phyloP scores from a whole-genome alignment of 176 grass and related monocot species.

The Aechmea fasciata region DNA sequence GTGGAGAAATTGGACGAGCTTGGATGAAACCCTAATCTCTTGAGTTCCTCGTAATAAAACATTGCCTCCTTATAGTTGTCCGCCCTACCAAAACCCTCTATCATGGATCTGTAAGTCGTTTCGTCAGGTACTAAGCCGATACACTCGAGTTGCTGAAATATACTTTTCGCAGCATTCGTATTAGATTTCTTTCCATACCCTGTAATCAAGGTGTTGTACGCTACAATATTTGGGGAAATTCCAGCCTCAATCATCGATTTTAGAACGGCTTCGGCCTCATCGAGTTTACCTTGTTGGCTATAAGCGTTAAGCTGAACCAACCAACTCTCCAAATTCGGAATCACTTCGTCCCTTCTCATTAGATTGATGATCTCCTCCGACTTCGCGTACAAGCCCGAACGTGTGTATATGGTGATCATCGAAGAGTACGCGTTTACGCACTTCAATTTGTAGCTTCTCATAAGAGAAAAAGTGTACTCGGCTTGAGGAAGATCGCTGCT shows the following conservation, averaged over 20 bases:
- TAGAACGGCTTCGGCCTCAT: conserved; percentile 48
- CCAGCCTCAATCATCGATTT: conserved; percentile 45
- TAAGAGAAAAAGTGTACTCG: conserved; percentile 52
- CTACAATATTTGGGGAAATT: conserved; percentile 56
- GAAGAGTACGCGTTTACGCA: conserved; percentile 66
- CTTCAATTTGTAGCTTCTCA: conserved; percentile 51
- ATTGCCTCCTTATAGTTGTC: conserved; percentile 46
- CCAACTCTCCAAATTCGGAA: conserved; percentile 82
- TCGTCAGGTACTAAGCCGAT: conserved; percentile 64
- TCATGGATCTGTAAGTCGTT: conserved; percentile 83
- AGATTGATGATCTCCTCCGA: conserved; percentile 58
- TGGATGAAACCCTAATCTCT: conserved; percentile 46
- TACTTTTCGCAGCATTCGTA: conserved; percentile 31
- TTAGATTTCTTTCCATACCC: conserved; percentile 65
- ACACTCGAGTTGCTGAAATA: conserved; percentile 42
- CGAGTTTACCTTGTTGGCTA: conserved; percentile 77
- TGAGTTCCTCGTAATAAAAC: conserved; percentile 60
- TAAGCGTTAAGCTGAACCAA: conserved; percentile 72
- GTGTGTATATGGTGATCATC: conserved; percentile 73
- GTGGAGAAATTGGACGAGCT: conserved; percentile 92
- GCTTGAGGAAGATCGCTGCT: conserved; percentile 44
- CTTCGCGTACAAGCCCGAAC: conserved; percentile 42
- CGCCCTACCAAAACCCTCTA: conserved; percentile 82
- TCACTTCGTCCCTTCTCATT: conserved; percentile 48
- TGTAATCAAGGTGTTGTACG: conserved; percentile 89